phyloP scores from a whole-genome alignment of 2,329 filamentous ascomycete species.

The Pyrenophora tritici-repentis region DNA sequence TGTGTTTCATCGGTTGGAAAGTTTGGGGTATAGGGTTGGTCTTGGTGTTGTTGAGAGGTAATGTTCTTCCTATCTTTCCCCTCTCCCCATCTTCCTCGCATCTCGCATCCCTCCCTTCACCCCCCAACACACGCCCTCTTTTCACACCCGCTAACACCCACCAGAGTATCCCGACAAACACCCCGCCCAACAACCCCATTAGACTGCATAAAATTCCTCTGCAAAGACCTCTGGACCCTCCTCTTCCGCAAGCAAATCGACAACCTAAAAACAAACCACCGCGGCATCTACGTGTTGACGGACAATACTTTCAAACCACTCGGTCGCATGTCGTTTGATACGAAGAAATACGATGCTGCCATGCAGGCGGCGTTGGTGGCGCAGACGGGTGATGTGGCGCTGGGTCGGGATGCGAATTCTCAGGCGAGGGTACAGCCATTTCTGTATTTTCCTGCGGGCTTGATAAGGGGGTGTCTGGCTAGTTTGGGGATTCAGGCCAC shows the following conservation, averaged over 20 bases:
- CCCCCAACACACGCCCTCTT: no score
- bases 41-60: slow-evolving; percentile 90
- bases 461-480: slow-evolving; percentile 90
- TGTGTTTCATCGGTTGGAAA: slow-evolving; percentile 82
- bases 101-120: no score
- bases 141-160: background rate
- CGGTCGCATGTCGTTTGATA: slow-evolving; percentile 82
- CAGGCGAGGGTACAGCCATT: slow-evolving; percentile 59
- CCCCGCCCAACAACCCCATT: slow-evolving; percentile 90
- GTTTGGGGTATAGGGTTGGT: slow-evolving; percentile 86
- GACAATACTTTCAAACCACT: slow-evolving; percentile 91
- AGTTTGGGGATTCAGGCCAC: slow-evolving; percentile 88
- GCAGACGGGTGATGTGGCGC: slow-evolving; percentile 37
- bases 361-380: slow-evolving; percentile 37
- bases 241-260: slow-evolving; percentile 97
- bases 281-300: slow-evolving; percentile 94
- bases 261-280: slow-evolving; percentile 97
- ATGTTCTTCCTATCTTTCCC: background rate
- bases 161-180: slow-evolving; percentile 77
- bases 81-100: no score
- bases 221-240: slow-evolving; percentile 96
- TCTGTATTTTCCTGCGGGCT: slow-evolving; percentile 91
- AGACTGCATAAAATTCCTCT: slow-evolving; percentile 97
- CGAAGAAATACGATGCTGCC: slow-evolving; percentile 37
- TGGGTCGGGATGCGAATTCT: slow-evolving; percentile 58